These are phyloP conservation scores for Datura wrightii DNA, from an alignment of 257 asterid genomes.

Conservation along the genomic window DNA sequence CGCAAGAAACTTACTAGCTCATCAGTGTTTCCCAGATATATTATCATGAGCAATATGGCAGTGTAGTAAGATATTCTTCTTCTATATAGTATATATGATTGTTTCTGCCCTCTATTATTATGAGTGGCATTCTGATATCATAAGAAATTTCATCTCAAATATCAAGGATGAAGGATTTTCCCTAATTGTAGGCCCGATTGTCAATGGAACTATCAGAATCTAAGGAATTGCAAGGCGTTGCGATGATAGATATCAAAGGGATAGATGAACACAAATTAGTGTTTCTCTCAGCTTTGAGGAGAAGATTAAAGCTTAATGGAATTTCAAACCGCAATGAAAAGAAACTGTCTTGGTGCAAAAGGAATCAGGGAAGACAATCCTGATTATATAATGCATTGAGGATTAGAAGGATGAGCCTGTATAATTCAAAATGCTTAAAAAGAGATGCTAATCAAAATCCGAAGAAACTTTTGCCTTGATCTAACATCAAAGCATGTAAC, in stretches of 20 bases:
- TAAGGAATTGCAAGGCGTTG: neutral
- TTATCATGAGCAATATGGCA: neutral
- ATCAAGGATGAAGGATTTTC: neutral
- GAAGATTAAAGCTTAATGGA: neutral
- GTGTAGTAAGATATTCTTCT: constrained; percentile 5
- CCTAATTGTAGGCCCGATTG: neutral
- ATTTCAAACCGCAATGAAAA: neutral
- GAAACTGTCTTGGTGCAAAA: neutral
- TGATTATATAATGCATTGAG: neutral
- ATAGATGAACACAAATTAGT: neutral
- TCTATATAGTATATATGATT: neutral
- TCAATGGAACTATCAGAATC: neutral
- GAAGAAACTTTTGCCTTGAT: neutral
- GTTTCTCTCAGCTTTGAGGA: neutral
- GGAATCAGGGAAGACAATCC: neutral
- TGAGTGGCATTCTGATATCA: neutral
- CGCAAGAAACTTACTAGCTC: neutral
- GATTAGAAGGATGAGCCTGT: neutral
- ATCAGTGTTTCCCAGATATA: neutral
- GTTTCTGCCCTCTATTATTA: neutral
- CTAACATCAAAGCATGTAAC: neutral
- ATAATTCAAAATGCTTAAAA: neutral
- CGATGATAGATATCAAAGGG: neutral
- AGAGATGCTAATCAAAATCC: neutral
- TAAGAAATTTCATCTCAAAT: neutral